Evolutionary conservation across 2,329 filamentous ascomycete species (phyloP).

Genomic region (Neocatenulostroma microsporum): DNA sequence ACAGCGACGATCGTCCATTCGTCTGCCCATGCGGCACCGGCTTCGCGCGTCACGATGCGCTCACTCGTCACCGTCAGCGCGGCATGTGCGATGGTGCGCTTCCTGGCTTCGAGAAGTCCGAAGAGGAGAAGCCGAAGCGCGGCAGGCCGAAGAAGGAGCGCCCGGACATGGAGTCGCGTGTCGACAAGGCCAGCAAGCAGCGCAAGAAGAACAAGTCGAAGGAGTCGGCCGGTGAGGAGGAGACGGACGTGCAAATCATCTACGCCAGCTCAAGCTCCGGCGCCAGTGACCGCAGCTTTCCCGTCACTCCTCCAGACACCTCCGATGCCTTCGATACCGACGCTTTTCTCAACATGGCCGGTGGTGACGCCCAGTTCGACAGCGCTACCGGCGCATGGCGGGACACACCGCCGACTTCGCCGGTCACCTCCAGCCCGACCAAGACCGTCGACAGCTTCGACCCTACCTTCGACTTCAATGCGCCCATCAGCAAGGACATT

Average conservation of each 20-base stretch:
- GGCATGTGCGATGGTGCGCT: slow-evolving; percentile 96
- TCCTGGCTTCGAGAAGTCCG: slow-evolving; percentile 52
- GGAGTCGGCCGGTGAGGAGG: slow-evolving; percentile 1
- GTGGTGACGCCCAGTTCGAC: slow-evolving; percentile 17
- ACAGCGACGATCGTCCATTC: slow-evolving; percentile 92
- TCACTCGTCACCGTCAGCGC: slow-evolving; percentile 87
- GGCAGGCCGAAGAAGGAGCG: slow-evolving; percentile 57
- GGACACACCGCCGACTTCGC: slow-evolving; percentile 27
- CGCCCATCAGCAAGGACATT: slow-evolving; percentile 12
- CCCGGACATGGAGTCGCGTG: slow-evolving; percentile 51
- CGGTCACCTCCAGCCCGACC: slow-evolving; percentile 13
- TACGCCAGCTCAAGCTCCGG: slow-evolving; percentile 22
- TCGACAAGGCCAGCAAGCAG: slow-evolving; percentile 50
- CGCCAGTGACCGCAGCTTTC: slow-evolving; percentile 26
- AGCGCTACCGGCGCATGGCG: slow-evolving; percentile 19
- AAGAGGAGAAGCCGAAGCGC: slow-evolving; percentile 60
- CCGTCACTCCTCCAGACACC: slow-evolving; percentile 25
- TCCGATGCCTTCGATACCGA: slow-evolving; percentile 22
- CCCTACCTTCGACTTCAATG: slow-evolving; percentile 17
- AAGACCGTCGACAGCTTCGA: slow-evolving; percentile 8
- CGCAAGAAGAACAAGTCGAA: slow-evolving; percentile 32
- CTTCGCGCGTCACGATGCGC: slow-evolving; percentile 89
- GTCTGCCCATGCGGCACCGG: slow-evolving; percentile 89
- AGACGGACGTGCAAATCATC: slow-evolving; percentile 6
- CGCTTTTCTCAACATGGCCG: slow-evolving; percentile 24